Conservation (phyloP, 441 rosid species). For the Pelargonium australe region DNA sequence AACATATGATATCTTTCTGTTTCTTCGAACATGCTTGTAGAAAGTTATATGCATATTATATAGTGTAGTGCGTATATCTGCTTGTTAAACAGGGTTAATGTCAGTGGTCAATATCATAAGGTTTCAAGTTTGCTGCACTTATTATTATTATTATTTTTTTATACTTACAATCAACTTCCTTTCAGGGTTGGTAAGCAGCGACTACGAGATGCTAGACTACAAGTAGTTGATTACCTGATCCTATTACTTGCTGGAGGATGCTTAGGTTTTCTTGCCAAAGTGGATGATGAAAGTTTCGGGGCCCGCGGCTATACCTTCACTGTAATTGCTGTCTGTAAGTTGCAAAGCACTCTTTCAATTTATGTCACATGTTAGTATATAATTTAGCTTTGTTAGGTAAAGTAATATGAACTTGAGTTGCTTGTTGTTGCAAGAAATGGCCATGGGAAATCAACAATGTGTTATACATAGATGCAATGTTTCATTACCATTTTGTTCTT, state of each 20-base stretch:
- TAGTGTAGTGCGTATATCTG: no score
- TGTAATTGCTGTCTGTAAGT: slow-evolving; percentile 96
- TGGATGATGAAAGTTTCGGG: slow-evolving; percentile 88
- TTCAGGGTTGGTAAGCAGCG: slow-evolving; percentile 82
- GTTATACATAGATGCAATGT: neutral
- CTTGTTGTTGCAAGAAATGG: no score
- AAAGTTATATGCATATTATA: no score
- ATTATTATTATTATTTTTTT: no score
- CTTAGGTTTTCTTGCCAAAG: slow-evolving; percentile 92
- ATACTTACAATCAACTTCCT: slow-evolving; percentile 1
- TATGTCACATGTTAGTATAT: neutral
- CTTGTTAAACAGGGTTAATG: no score
- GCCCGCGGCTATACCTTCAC: slow-evolving; percentile 77
- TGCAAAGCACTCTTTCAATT: neutral
- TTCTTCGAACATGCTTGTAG: no score
- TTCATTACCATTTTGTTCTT: neutral
- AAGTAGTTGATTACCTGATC: slow-evolving; percentile 79
- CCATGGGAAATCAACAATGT: no score
- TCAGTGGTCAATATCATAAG: no score
- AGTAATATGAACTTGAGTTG: no score
- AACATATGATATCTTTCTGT: no score
- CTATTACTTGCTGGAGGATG: slow-evolving; percentile 85
- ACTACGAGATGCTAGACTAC: slow-evolving; percentile 72
- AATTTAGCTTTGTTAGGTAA: no score
- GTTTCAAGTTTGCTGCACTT: no score